Evolutionary conservation across 768 basidiomycete species (phyloP).

Genomic region (Suillus fuscotomentosus): DNA sequence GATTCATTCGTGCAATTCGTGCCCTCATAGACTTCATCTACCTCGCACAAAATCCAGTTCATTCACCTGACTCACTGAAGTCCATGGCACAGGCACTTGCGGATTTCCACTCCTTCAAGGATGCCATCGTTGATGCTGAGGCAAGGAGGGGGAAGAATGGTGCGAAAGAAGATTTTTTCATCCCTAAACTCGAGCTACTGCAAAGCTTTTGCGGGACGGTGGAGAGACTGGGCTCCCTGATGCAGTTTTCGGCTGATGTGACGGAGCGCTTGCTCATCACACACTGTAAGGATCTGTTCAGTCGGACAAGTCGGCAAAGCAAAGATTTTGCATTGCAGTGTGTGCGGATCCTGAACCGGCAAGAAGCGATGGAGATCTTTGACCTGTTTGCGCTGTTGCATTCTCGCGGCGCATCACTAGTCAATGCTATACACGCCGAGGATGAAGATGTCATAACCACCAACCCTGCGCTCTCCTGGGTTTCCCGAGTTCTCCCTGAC

Average conservation of each 20-base stretch:
- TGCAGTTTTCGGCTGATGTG: constrained; percentile 35
- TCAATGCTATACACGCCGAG: not conserved
- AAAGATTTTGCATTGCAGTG: constrained; percentile 34
- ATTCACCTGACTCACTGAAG: constrained; percentile 9
- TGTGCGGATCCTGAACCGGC: constrained; percentile 27
- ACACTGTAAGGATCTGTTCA: constrained; percentile 29
- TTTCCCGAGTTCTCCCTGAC: not conserved
- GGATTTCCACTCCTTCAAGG: not conserved
- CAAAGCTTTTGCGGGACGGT: constrained; percentile 23
- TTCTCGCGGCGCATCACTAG: not conserved
- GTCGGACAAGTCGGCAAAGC: constrained; percentile 23
- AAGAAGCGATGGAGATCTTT: constrained; percentile 28
- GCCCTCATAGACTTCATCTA: constrained; percentile 37
- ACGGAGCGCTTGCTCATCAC: constrained; percentile 34
- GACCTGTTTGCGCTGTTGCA: constrained; percentile 9
- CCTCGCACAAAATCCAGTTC: constrained; percentile 27
- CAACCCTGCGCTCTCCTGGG: not conserved
- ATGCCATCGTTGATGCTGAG: not conserved
- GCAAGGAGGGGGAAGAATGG: constrained; percentile 13
- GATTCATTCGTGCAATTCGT: constrained; percentile 31
- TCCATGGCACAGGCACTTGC: not conserved
- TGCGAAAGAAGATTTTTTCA: constrained; percentile 23
- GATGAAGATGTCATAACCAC: not conserved
- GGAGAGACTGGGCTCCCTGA: constrained; percentile 24
- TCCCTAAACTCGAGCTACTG: constrained; percentile 41